Percentiles rank a stretch among this genome's conserved stretches.
phyloP scores from a whole-genome alignment of 106 monocot species.

The Dendrobium huoshanense region DNA sequence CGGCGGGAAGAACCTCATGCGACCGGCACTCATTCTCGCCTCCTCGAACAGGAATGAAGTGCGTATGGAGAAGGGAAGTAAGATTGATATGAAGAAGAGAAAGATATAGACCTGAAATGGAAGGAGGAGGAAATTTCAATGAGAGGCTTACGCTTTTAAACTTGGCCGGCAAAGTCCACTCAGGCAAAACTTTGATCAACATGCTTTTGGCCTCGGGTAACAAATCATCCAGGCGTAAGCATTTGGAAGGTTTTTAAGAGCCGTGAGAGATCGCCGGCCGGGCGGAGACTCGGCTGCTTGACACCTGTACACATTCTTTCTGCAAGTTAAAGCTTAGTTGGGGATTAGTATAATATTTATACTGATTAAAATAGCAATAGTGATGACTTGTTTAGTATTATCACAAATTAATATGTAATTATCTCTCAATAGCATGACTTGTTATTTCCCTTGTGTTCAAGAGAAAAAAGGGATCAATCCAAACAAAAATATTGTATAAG shows the following conservation, averaged over 20 bases:
- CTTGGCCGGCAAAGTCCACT: background rate
- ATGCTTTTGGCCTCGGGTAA: background rate
- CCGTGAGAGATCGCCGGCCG: background rate
- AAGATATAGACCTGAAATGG: background rate
- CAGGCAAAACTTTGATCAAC: background rate
- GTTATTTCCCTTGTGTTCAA: too few relatives aligned
- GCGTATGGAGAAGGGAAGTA: background rate
- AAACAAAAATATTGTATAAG: too few relatives aligned
- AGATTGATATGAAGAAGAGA: background rate
- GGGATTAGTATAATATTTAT: too few relatives aligned
- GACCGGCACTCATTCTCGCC: background rate
- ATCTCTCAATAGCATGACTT: too few relatives aligned
- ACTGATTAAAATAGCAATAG: too few relatives aligned
- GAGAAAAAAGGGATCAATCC: too few relatives aligned
- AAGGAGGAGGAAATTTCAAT: background rate
- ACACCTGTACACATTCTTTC: too few relatives aligned
- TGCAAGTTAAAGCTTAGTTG: too few relatives aligned
- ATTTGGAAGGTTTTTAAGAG: background rate
- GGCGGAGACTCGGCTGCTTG: background rate
- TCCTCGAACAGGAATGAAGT: background rate
- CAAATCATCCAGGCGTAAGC: background rate
- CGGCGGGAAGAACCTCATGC: slow-evolving; percentile 7
- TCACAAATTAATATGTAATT: too few relatives aligned
- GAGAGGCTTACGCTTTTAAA: background rate
- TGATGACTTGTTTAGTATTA: too few relatives aligned